Evolutionary conservation across 176 grass and related monocot species (phyloP).

Genomic region (Musa itinerans): DNA sequence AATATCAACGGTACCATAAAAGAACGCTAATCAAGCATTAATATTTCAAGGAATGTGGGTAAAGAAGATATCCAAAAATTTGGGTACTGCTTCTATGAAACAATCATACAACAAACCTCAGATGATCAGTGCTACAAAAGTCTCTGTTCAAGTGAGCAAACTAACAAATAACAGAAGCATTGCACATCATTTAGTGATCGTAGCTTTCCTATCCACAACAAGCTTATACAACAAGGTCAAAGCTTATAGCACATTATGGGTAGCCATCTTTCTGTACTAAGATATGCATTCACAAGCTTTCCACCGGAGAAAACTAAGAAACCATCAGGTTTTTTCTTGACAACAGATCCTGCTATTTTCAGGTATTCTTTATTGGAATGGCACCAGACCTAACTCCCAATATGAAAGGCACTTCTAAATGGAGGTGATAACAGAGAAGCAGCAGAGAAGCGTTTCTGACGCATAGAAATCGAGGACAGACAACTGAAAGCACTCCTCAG

Average conservation of each 20-base stretch:
- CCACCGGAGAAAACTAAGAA: not conserved
- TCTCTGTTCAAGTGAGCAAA: not conserved
- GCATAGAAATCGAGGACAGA: constrained; percentile 70
- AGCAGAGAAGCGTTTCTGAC: constrained; percentile 39
- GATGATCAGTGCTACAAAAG: not conserved
- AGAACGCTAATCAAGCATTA: too few species aligned
- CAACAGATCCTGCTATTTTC: not conserved
- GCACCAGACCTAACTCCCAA: constrained; percentile 33
- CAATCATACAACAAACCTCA: not conserved
- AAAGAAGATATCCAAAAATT: too few species aligned
- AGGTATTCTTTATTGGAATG: constrained; percentile 19
- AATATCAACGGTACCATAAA: too few species aligned
- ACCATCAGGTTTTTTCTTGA: not conserved
- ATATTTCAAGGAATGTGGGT: too few species aligned
- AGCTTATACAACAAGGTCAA: not conserved
- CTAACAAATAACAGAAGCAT: not conserved
- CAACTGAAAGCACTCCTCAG: constrained; percentile 65
- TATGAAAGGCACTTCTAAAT: constrained; percentile 35
- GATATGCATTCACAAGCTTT: constrained; percentile 5
- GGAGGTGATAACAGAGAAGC: constrained; percentile 60
- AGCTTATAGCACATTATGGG: not conserved
- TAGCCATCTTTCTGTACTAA: not conserved
- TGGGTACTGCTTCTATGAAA: too few species aligned
- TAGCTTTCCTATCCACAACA: not conserved
- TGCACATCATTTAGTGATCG: too few species aligned